These are phyloP conservation scores for Skeletonema marinoi DNA, from an alignment of 108 stramenopile species.

Conservation along the genomic window DNA sequence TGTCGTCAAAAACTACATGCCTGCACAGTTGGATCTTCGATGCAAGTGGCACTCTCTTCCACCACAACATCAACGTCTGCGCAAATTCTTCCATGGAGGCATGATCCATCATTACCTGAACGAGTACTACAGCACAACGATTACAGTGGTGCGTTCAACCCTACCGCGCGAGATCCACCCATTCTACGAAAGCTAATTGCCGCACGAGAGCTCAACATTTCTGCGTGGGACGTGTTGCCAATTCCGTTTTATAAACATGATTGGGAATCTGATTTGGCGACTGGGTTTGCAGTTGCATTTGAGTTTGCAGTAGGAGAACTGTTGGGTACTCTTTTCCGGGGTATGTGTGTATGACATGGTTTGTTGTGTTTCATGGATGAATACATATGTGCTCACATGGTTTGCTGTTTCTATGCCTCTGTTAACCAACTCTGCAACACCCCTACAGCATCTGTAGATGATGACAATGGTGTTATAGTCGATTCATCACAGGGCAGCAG, in stretches of 20 bases:
- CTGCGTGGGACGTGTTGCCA: constrained; percentile 35
- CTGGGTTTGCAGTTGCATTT: constrained; percentile 21
- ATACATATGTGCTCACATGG: neutral
- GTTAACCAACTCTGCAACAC: neutral
- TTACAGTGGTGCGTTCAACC: constrained; percentile 36
- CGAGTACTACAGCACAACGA: constrained; percentile 26
- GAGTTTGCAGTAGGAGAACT: constrained; percentile 22
- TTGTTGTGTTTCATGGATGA: neutral
- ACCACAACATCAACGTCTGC: neutral
- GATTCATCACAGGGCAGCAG: neutral
- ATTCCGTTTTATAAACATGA: constrained; percentile 24
- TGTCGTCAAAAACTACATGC: neutral
- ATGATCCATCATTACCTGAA: constrained; percentile 12
- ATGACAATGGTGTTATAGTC: constrained; percentile 6
- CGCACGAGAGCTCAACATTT: constrained; percentile 27
- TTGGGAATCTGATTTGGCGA: constrained; percentile 40
- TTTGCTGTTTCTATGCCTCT: neutral
- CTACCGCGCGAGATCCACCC: constrained; percentile 19
- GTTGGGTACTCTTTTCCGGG: neutral
- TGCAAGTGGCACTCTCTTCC: neutral
- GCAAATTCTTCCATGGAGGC: constrained; percentile 36
- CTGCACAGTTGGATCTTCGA: neutral
- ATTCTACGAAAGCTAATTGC: constrained; percentile 34
- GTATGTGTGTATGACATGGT: neutral
- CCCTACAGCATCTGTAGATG: neutral